These are phyloP conservation scores for Jamesozyma jinghongensis DNA, from an alignment of 805 yeast species.

Conservation along the genomic window DNA sequence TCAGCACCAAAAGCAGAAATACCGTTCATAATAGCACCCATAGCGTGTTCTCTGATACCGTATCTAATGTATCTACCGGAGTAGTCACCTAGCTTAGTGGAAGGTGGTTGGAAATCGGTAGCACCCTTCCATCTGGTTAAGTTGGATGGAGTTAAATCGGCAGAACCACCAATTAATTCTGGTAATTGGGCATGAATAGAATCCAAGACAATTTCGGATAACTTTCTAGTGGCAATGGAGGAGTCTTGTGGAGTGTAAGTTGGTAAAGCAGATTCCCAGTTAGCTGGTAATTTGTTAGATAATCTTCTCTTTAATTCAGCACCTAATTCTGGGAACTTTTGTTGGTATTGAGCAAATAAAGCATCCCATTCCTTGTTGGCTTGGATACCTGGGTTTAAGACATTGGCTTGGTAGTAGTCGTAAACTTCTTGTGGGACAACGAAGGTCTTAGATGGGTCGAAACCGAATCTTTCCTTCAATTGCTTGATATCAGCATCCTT, in stretches of 20 bases:
- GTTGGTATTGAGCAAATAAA: conserved; percentile 49
- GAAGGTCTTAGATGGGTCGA: conserved; percentile 76
- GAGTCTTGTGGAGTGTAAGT: conserved; percentile 65
- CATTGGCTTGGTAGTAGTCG: conserved; percentile 49
- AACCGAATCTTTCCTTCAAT: conserved; percentile 75
- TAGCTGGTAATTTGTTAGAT: conserved; percentile 65
- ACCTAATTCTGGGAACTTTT: conserved; percentile 68
- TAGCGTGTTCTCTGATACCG: conserved; percentile 98
- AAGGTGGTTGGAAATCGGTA: conserved; percentile 85
- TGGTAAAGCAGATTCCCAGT: conserved; percentile 76
- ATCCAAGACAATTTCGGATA: conserved; percentile 72
- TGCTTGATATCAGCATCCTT: conserved; percentile 87
- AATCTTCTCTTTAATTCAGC: conserved; percentile 75
- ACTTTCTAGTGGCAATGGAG: conserved; percentile 89
- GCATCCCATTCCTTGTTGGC: conserved; percentile 70
- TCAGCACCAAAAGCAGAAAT: conserved; percentile 81
- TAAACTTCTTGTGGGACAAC: conserved; percentile 76
- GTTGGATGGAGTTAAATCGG: conserved; percentile 96
- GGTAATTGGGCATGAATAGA: conserved; percentile 59
- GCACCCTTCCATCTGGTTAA: conserved; percentile 80
- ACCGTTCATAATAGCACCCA: conserved; percentile 99
- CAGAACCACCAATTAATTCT: conserved; percentile 94
- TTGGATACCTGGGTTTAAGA: conserved; percentile 52
- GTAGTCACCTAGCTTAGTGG: conserved; percentile 73
- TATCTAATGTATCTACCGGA: conserved; percentile 90